These are phyloP conservation scores for Lizanozyma gosingica DNA, from an alignment of 1,139 yeast genomes.

Conservation along the genomic window DNA sequence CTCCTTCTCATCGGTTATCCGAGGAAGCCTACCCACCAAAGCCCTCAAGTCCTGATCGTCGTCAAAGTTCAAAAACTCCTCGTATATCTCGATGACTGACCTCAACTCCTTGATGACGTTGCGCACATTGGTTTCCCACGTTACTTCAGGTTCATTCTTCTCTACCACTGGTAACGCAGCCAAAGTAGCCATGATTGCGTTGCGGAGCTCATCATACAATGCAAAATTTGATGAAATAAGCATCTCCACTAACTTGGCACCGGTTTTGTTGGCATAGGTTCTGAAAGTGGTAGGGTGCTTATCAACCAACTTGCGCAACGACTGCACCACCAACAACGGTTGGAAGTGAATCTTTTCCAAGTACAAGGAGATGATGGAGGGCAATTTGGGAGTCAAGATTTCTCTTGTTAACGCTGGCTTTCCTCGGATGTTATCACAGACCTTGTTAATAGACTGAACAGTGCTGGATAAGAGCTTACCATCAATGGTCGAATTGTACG, in stretches of 20 bases:
- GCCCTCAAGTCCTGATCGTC: conserved; percentile 41
- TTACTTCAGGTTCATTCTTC: conserved; percentile 40
- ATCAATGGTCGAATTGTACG: conserved; percentile 33
- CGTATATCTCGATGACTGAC: conserved; percentile 44
- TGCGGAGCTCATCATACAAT: conserved; percentile 30
- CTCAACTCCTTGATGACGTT: conserved; percentile 37
- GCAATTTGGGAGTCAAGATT: conserved; percentile 69
- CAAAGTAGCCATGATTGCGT: conserved; percentile 37
- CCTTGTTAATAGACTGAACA: conserved; percentile 36
- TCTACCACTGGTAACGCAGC: conserved; percentile 52
- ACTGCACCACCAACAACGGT: conserved; percentile 36
- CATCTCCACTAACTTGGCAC: conserved; percentile 31
- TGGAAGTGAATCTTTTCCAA: conserved; percentile 32
- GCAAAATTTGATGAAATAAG: conserved; percentile 24
- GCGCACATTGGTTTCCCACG: conserved; percentile 38
- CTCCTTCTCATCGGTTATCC: conserved; percentile 9
- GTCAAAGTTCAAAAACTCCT: conserved; percentile 46
- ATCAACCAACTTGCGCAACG: conserved; percentile 41
- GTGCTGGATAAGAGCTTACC: conserved; percentile 38
- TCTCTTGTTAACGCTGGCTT: conserved; percentile 84
- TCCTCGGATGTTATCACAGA: conserved; percentile 57
- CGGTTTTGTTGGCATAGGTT: conserved; percentile 62
- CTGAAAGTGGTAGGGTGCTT: conserved; percentile 74
- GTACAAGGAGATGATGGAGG: conserved; percentile 49
- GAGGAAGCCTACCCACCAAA: conserved; percentile 26